These are phyloP conservation scores for Eucommia ulmoides DNA, from an alignment of 257 asterid genomes.

Conservation along the genomic window DNA sequence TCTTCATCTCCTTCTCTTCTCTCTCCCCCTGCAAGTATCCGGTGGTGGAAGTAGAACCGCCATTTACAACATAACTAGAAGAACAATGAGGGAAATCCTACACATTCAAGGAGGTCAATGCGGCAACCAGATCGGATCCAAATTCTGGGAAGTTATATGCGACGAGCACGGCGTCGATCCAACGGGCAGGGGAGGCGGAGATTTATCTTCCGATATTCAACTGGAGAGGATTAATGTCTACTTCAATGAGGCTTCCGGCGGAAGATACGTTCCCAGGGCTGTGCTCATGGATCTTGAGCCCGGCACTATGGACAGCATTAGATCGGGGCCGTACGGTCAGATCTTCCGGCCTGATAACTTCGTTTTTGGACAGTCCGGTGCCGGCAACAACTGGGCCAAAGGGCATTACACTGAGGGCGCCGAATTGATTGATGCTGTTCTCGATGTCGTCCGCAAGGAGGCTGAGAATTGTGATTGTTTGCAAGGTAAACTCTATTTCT, in stretches of 20 bases:
- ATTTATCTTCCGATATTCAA: slow-evolving; percentile 36
- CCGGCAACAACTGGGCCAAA: too few relatives aligned
- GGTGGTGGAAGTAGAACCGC: not conserved
- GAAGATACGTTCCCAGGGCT: slow-evolving; percentile 80
- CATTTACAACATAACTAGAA: not conserved
- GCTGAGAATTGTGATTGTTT: too few relatives aligned
- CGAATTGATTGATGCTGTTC: slow-evolving; percentile 77
- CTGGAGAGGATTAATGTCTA: slow-evolving; percentile 75
- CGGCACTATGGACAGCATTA: slow-evolving; percentile 85
- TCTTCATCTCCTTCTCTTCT: slow-evolving; percentile 21
- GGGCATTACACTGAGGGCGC: slow-evolving; percentile 97
- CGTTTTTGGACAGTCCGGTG: too few relatives aligned
- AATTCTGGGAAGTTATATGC: too few relatives aligned
- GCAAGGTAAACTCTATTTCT: slow-evolving; percentile 68
- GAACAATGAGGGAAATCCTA: slow-evolving; percentile 65
- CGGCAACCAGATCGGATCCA: slow-evolving; percentile 92
- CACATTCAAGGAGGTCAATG: slow-evolving; percentile 95
- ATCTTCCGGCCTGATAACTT: too few relatives aligned
- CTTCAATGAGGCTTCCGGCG: slow-evolving; percentile 89
- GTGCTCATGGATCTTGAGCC: slow-evolving; percentile 97
- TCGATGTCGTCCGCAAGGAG: slow-evolving; percentile 85
- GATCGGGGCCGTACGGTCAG: too few relatives aligned
- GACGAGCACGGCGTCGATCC: slow-evolving; percentile 75
- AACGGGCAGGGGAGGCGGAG: slow-evolving; percentile 54
- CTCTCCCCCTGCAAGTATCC: not conserved